Evolutionary conservation across 2,329 filamentous ascomycete species (phyloP), one percentile per base, ranked within the genome.

Genomic region (Colletotrichum ledebouriae): DNA sequence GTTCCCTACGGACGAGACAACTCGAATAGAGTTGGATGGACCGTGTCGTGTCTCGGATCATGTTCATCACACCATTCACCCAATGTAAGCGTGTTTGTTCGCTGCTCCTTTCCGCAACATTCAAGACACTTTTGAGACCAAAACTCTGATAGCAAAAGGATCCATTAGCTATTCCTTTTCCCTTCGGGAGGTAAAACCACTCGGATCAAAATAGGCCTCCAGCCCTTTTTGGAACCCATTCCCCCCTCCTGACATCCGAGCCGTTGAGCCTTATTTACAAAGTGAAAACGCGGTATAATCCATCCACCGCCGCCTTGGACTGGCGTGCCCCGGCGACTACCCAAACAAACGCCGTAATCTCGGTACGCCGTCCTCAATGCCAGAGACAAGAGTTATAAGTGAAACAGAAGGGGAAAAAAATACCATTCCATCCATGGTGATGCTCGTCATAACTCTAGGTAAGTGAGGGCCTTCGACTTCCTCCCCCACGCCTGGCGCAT

Each of bases 161-260:
- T 67, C 47, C 64, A 67, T 67, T 67, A 67, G 44, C 44, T 67
- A 67, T 63, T 63, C 63, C 63, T 46, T 39, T 58, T 63, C 42
- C 50, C 57, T 25, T 63, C 59, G 57, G 52, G 44, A n/a, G 34
- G 33, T 34, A 34, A 25, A 25, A 33, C 34, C 37, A 4, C 34
- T 61, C 46, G 9, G 33, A 61, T 53, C 46, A 20, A 52, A 20
- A 56, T 13, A 3, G 4, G 50, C 39, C 34, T 52, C 25, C 34
- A 33, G 41, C 33, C 46, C 59, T 39, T 62, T 63, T 63, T 63
- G 42, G 34, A 52, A 20, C 64, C 59, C 25, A 44, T 10, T n/a
- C 41, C 50, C 12, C 41, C 10, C n/a, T n/a, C 15, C 42, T 7
- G 25, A 12, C 15, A 13, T 47, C 50, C 42, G 6, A 33, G 63